Base-by-base conservation (phyloP, 1,284 basidiomycete genomes). In the Takashimella koratensis region DNA sequence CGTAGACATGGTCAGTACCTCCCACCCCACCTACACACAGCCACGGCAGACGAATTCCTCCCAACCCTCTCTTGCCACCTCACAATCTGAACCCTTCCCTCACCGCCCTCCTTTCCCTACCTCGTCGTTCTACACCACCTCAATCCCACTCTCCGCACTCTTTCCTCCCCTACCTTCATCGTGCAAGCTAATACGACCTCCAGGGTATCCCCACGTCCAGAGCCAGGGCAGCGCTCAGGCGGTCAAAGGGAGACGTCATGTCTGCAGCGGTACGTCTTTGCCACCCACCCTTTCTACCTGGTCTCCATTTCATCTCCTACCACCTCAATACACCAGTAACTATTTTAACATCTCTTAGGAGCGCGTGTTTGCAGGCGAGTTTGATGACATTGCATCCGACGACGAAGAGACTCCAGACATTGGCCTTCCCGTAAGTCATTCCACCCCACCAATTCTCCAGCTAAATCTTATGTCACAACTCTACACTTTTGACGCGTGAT, bases 181-280 rank as follows among this genome's bases (percentile, higher is more conserved):
- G 12, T 6, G 59, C 40, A 3, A 25, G 27, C 36, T 54, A 50
- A 30, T 49, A 51, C 12, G 45, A 43, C 11, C 10, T 22, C 11
- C 53, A 90, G 88, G 90, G 90, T 60, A 88, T 88, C 39, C 88
- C 84, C 2, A 70, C 76, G 11, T 82, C 83, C 20, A 86, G 90
- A 75, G 90, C 90, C 40, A 81, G 81, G 60, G 88, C 86, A 43
- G 90, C 90, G 12, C 75, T 93, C 65, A 81, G 79, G 54, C 83
- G 84, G 64, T 82, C 86, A 65, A 88, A 84, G 65, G 70, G 68
- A 4, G 90, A 93, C 78, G 86, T 90, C 26, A 89, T 89, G 87
- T 80, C 86, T 65, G 90, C 91, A n/a, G 90, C 90, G 3, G 90
- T 83, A 79, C 50, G 86, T 90, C 36, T 8, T 42, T n/a, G 24